Conservation (phyloP, 352 stramenopile genomes). For the Stramenopiles sp. region DNA sequence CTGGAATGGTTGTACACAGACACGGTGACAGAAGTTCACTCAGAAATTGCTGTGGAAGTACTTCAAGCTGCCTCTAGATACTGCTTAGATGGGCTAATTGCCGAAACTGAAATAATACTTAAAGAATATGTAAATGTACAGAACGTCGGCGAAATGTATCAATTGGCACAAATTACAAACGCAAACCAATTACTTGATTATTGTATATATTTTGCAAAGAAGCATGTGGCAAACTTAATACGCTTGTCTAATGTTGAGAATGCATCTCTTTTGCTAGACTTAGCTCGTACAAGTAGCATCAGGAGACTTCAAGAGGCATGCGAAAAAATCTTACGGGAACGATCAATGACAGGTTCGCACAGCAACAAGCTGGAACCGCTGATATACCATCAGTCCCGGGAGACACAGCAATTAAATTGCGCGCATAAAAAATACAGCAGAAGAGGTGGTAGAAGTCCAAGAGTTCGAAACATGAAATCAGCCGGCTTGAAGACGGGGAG, state of each 20-base stretch:
- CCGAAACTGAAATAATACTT: not conserved
- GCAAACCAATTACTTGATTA: not conserved
- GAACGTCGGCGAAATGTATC: not conserved
- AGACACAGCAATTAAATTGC: too few relatives aligned
- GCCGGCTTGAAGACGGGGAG: too few relatives aligned
- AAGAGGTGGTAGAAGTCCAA: too few relatives aligned
- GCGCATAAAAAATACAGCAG: too few relatives aligned
- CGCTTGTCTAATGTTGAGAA: not conserved
- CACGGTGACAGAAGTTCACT: not conserved
- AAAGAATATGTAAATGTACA: not conserved
- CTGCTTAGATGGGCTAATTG: not conserved
- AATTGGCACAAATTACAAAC: not conserved
- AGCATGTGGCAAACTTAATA: not conserved
- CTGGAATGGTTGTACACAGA: not conserved
- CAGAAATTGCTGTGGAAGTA: not conserved
- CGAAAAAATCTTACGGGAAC: not conserved
- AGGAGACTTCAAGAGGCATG: not conserved
- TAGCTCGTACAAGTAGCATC: not conserved
- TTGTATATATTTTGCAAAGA: not conserved
- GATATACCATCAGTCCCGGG: too few relatives aligned
- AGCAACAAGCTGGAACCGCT: not conserved
- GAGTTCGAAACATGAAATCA: too few relatives aligned
- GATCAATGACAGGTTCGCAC: not conserved
- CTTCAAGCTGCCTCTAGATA: not conserved
- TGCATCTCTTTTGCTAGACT: not conserved